These are phyloP conservation scores for Colletotrichum karsti DNA, from an alignment of 2,329 filamentous ascomycete species.

Conservation along the genomic window DNA sequence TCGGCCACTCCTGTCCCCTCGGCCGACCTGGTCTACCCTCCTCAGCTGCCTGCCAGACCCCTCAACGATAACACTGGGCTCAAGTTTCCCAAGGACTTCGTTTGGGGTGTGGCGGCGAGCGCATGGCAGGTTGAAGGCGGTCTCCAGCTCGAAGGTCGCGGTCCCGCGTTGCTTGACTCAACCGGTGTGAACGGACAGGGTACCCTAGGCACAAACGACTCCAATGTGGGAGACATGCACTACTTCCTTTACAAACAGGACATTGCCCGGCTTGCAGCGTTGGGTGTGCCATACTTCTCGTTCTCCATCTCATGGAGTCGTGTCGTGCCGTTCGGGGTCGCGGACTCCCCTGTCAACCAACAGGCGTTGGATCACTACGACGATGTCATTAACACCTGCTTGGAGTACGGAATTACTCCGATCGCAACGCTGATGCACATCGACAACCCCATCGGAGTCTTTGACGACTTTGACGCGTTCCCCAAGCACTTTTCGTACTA, in stretches of 20 bases:
- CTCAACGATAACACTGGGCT: conserved; percentile 60
- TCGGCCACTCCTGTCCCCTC: conserved; percentile 62
- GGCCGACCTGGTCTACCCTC: conserved; percentile 49
- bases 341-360: conserved; percentile 59
- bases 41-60: conserved; percentile 55
- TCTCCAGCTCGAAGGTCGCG: conserved; percentile 50
- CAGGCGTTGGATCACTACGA: conserved; percentile 62
- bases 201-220: conserved; percentile 34
- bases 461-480: conserved; percentile 37
- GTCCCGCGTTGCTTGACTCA: conserved; percentile 53
- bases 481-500: conserved; percentile 61
- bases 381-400: conserved; percentile 58
- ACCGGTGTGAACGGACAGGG: conserved; percentile 34
- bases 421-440: conserved; percentile 58
- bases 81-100: conserved; percentile 56
- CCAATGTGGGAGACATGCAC: conserved; percentile 53
- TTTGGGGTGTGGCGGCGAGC: conserved; percentile 56
- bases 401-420: conserved; percentile 59
- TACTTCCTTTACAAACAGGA: conserved; percentile 67
- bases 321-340: conserved; percentile 59
- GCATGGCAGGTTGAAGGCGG: conserved; percentile 57
- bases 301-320: conserved; percentile 62
- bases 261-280: conserved; percentile 58
- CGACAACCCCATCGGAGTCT: conserved; percentile 46
- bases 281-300: conserved; percentile 60